Base-by-base conservation (phyloP, 345 rosid genomes). In the Pistacia vera region DNA sequence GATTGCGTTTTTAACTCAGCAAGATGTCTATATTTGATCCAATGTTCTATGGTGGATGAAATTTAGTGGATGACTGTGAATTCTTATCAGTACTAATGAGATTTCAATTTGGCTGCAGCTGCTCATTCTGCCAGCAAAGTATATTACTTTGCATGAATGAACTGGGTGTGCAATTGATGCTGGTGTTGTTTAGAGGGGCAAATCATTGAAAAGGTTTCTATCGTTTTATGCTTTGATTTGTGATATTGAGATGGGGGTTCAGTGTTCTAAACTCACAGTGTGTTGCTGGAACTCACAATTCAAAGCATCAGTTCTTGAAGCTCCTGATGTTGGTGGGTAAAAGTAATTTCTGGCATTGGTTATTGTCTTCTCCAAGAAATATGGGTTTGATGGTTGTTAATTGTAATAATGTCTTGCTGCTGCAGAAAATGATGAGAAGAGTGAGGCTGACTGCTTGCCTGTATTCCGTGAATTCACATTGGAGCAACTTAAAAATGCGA, bases 401-500 rank as follows among this genome's bases (percentile, higher is more conserved):
- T 72, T 69, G 74, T 63, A 77, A 22, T 41, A 28, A 16, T 78
- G 18, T 78, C 25, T 68, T 66, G 33, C 14, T 17, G 57, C 84
- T 75, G 51, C 84, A 91, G 98, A 87, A 51, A 79, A 82, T 11
- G 97, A 82, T 63, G 93, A 83, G 78, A 79, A 72, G 70, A 80
- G 76, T 49, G 86, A 82, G 70, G 83, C 73, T 10, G 83, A 83
- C 76, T 77, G 79, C 75, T 71, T 86, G 86, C 92, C 98, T 11
- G 82, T 80, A 8, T 95, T 95, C 70, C 85, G 86, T 18, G 98
- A 95, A 73, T 95, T 88, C 82, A 85, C 94, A 2, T 83, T 95
- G 33, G 97, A 90, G 86, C 85, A 87, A 30, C 85, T 95, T 10
- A 90, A 87, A 84, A 88, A 84, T 78, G 99, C 98, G 0, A 93